Evolutionary conservation across 2,329 filamentous ascomycete genomes (phyloP).

Genomic region (Cordyceps cateniannulata): DNA sequence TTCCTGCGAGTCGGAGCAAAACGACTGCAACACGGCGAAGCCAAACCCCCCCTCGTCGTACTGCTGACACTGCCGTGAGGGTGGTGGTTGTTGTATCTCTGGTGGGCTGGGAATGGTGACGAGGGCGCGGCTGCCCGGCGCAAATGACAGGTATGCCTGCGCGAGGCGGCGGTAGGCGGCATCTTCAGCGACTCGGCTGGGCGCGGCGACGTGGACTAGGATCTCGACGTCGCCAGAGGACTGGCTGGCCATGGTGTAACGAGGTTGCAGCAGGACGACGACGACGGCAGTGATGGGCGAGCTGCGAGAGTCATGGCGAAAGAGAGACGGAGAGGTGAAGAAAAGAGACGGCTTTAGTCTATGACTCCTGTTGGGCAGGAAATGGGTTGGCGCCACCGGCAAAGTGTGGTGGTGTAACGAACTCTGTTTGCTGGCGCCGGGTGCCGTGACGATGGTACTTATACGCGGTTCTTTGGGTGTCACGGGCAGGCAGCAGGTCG

Average conservation of each 20-base stretch:
- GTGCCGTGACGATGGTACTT: neutral
- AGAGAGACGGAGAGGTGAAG: neutral
- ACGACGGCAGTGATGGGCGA: neutral
- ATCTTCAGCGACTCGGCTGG: slow-evolving; percentile 43
- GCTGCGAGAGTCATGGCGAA: slow-evolving; percentile 19
- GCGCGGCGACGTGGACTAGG: slow-evolving; percentile 49
- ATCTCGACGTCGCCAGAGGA: slow-evolving; percentile 38
- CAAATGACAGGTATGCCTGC: slow-evolving; percentile 44
- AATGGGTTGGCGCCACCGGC: neutral
- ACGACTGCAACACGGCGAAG: slow-evolving; percentile 16
- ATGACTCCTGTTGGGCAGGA: neutral
- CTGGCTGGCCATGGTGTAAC: slow-evolving; percentile 21
- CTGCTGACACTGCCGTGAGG: neutral
- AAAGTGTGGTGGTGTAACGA: neutral
- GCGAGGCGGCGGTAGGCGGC: slow-evolving; percentile 42
- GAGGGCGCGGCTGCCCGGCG: slow-evolving; percentile 21
- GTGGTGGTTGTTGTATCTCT: neutral
- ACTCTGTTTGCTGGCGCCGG: neutral
- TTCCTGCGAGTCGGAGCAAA: slow-evolving; percentile 29
- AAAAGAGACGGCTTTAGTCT: neutral
- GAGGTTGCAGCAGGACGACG: neutral
- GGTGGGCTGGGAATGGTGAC: neutral
- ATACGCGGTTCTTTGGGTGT: neutral
- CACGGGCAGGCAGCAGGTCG: neutral
- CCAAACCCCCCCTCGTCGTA: neutral